phyloP scores from a whole-genome alignment of 179 eudicot genomes.

The Heliamphora ciliata region DNA sequence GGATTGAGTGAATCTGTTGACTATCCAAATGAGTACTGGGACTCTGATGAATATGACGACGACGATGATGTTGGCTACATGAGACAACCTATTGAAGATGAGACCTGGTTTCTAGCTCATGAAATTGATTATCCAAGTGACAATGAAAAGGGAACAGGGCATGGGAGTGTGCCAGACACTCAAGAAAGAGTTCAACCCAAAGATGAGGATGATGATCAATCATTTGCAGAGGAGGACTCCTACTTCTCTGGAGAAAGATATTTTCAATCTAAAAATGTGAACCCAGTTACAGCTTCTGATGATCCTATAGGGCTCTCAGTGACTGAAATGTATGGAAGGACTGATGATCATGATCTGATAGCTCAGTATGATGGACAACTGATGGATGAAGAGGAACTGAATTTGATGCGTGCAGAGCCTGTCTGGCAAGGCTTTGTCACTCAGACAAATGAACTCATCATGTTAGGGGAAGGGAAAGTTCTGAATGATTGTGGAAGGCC shows the following conservation, averaged over 20 bases:
- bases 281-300: slow-evolving; percentile 53
- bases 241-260: slow-evolving; percentile 78
- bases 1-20: slow-evolving; percentile 92
- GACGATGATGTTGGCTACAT: slow-evolving; percentile 98
- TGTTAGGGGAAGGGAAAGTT: slow-evolving; percentile 63
- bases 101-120: slow-evolving; percentile 97
- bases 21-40: slow-evolving; percentile 94
- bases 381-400: slow-evolving; percentile 82
- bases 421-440: slow-evolving; percentile 97
- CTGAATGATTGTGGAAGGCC: slow-evolving; percentile 51
- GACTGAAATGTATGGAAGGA: slow-evolving; percentile 57
- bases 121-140: slow-evolving; percentile 99
- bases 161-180: slow-evolving; percentile 66
- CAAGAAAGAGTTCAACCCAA: slow-evolving; percentile 67
- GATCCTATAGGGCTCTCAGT: slow-evolving; percentile 63
- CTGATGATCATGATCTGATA: slow-evolving; percentile 49
- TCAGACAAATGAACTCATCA: slow-evolving; percentile 71
- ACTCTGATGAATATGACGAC: slow-evolving; percentile 96
- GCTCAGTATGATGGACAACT: slow-evolving; percentile 80
- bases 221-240: slow-evolving; percentile 95
- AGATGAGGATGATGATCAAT: slow-evolving; percentile 88
- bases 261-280: slow-evolving; percentile 56
- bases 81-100: slow-evolving; percentile 99
- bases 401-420: slow-evolving; percentile 82
- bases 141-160: slow-evolving; percentile 84